Evolutionary conservation across 768 basidiomycete species (phyloP), one percentile per base, ranked within the genome.

Genomic region (Neoboletus magnificus): DNA sequence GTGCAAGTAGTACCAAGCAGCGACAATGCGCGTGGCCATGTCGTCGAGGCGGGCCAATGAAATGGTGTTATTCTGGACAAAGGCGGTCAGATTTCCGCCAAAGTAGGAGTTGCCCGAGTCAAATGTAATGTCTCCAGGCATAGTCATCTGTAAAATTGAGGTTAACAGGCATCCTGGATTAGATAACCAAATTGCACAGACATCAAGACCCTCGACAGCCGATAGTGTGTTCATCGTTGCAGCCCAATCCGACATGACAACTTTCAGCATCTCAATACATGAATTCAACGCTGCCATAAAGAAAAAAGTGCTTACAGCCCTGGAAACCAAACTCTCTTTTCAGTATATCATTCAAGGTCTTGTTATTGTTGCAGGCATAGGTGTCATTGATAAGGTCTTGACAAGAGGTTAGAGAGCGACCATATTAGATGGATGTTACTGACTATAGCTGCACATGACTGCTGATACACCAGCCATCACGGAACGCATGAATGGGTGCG

Each of bases 11-110:
- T 66, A 85, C 79, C 83, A 90, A 8, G 79, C 79, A 18, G 87
- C 85, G 11, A 90, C 66, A 55, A 90, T 85, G 20, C 89, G 82
- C 3, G 80, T 80, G 1, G 87, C 88, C 79, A 89, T 79, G 66
- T 91, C 84, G 64, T 84, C 79, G n/a, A 88, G 73, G 35, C 86
- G 80, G 22, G 77, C 66, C 60, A 79, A 70, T 0, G 84, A 71
- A 6, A 93, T 85, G 32, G 77, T 73, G 18, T 85, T 81, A 40
- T 81, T 82, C 55, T 79, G 74, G 16, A 91, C 86, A 11, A 81
- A 82, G 30, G 73, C 65, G 1, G 83, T 80, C 10, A 91, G 72
- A 50, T 79, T 78, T 35, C 71, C 69, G 4, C 90, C 90, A 54
- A 87, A 87, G 70, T 81, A 86, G 30, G 63, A 68, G n/a, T 23